A percentile compares a stretch with the other conserved stretches of the same genome.
Conservation (phyloP, 2,329 filamentous ascomycete species). For the Diaporthe citriasiana region DNA sequence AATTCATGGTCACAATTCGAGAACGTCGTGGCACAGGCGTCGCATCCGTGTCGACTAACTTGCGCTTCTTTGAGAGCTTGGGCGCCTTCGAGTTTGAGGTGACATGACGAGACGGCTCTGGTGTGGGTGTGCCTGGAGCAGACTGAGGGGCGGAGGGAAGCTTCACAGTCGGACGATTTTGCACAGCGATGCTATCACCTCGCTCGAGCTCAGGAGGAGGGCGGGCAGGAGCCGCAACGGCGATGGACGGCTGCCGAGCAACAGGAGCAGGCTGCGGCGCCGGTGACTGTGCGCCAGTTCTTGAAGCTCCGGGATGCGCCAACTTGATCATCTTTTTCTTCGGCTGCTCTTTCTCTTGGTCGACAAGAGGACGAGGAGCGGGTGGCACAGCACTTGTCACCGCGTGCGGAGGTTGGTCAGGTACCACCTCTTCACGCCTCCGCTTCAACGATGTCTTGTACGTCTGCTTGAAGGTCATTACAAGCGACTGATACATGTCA, state of each 20-base stretch:
- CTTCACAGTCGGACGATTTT: conserved; percentile 32
- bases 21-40: conserved; percentile 17
- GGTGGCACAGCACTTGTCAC: background rate
- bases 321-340: conserved; percentile 52
- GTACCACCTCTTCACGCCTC: conserved; percentile 61
- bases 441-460: conserved; percentile 52
- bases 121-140: conserved; percentile 9
- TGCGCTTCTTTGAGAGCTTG: conserved; percentile 42
- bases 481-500: conserved; percentile 37
- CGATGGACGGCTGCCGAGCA: conserved; percentile 39
- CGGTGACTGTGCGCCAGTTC: conserved; percentile 21
- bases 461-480: conserved; percentile 45
- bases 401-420: conserved; percentile 39
- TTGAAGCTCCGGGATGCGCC: conserved; percentile 37
- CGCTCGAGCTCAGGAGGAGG: conserved; percentile 30
- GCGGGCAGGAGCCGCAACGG: conserved; percentile 35
- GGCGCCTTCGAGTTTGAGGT: conserved; percentile 11
- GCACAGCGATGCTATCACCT: conserved; percentile 41
- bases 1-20: conserved; percentile 34
- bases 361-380: conserved; percentile 1
- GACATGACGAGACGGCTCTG: conserved; percentile 31
- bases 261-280: conserved; percentile 22
- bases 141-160: conserved; percentile 32
- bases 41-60: conserved; percentile 36
- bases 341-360: conserved; percentile 47